These are phyloP conservation scores for Geotrichum reessii DNA, from an alignment of 1,139 yeast genomes.

Conservation along the genomic window DNA sequence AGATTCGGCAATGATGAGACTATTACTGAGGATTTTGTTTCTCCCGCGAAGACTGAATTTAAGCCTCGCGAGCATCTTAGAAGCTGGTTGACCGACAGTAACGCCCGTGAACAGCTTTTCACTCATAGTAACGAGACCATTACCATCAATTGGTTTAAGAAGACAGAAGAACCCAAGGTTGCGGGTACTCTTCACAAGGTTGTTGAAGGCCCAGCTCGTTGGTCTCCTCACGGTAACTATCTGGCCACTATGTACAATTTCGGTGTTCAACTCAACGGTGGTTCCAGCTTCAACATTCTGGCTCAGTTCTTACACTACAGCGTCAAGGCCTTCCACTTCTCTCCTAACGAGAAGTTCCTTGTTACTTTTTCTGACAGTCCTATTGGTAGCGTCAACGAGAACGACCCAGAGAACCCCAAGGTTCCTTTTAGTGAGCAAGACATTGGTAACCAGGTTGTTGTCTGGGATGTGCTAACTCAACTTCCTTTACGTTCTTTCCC, in stretches of 20 bases:
- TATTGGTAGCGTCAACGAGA: constrained; percentile 61
- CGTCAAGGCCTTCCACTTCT: constrained; percentile 83
- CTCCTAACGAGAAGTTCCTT: constrained; percentile 85
- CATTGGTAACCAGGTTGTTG: constrained; percentile 88
- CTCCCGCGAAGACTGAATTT: constrained; percentile 67
- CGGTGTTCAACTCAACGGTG: constrained; percentile 97
- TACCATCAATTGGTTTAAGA: constrained; percentile 84
- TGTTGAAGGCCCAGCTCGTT: constrained; percentile 82
- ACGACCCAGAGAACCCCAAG: constrained; percentile 53
- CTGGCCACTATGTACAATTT: constrained; percentile 86
- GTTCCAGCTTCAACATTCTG: constrained; percentile 62
- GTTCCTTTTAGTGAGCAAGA: constrained; percentile 82
- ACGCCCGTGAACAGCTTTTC: constrained; percentile 86
- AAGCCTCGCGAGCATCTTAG: constrained; percentile 73
- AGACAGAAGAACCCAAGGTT: constrained; percentile 66
- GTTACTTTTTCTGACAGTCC: constrained; percentile 90
- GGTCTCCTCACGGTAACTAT: constrained; percentile 92
- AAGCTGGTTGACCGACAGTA: constrained; percentile 85
- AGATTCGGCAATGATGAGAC: constrained; percentile 68
- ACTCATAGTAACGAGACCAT: constrained; percentile 77
- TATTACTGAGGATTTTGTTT: constrained; percentile 57
- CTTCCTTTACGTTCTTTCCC: constrained; percentile 87
- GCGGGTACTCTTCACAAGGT: constrained; percentile 75
- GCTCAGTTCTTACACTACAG: constrained; percentile 83
- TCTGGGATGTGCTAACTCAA: constrained; percentile 88